Conservation (phyloP, 225 moss, liverwort and hornwort species). For the Polytrichum commune region DNA sequence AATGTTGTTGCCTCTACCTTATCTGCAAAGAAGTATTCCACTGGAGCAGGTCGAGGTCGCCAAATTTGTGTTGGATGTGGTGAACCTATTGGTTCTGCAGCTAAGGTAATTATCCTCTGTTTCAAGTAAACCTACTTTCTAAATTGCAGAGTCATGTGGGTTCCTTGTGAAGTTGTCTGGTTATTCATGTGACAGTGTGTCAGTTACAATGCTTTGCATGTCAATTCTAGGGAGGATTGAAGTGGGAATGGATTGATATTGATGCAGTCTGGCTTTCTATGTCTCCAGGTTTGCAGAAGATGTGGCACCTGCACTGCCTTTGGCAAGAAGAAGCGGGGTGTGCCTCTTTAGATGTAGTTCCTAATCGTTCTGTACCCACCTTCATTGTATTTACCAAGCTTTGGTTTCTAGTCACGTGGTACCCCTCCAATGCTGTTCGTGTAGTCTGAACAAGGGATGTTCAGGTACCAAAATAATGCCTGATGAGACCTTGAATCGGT, state of each 20-base stretch:
- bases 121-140: too few relatives aligned
- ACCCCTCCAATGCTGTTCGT: neutral
- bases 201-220: too few relatives aligned
- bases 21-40: conserved; percentile 48
- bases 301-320: conserved; percentile 74
- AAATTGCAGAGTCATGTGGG: too few relatives aligned
- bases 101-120: conserved; percentile 33
- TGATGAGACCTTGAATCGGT: conserved; percentile 1
- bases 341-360: conserved; percentile 56
- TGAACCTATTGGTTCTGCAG: conserved; percentile 72
- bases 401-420: neutral
- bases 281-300: conserved; percentile 64
- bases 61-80: conserved; percentile 67
- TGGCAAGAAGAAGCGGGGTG: conserved; percentile 78
- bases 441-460: neutral
- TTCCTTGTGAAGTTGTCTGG: too few relatives aligned
- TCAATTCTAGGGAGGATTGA: too few relatives aligned
- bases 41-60: conserved; percentile 62
- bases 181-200: too few relatives aligned
- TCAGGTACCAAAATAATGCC: conserved; percentile 4
- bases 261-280: neutral
- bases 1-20: conserved; percentile 40
- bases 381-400: conserved; percentile 7
- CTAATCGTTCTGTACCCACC: neutral
- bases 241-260: neutral